A percentile compares a stretch with the other conserved stretches of the same genome.
These are phyloP conservation scores for Pseudopyrenochaeta lycopersici DNA, from an alignment of 2,329 filamentous ascomycete genomes.

Conservation along the genomic window DNA sequence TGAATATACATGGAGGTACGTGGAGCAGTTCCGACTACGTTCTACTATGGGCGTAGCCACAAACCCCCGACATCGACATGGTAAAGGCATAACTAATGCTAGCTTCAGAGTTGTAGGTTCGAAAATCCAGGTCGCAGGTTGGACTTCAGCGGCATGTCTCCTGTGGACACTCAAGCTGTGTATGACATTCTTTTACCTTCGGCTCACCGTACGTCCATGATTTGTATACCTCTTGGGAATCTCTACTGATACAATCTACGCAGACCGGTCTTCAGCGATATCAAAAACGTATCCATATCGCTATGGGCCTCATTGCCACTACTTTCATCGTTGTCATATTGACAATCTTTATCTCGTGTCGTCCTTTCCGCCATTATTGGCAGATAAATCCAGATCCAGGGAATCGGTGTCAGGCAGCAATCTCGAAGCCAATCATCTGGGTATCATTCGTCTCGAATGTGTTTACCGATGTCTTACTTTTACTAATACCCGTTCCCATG, in stretches of 20 bases:
- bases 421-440: constrained; percentile 11
- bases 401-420: constrained; percentile 19
- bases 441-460: background rate
- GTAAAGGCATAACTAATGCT: constrained; percentile 41
- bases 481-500: constrained; percentile 66
- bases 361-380: constrained; percentile 65
- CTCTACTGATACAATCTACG: background rate
- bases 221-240: background rate
- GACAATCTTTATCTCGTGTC: constrained; percentile 62
- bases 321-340: constrained; percentile 62
- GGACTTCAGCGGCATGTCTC: constrained; percentile 63
- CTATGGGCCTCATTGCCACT: constrained; percentile 58
- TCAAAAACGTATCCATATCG: constrained; percentile 52
- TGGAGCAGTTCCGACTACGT: background rate
- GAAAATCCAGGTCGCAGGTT: constrained; percentile 55
- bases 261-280: constrained; percentile 17
- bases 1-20: constrained; percentile 17
- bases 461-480: constrained; percentile 61
- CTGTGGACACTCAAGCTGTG: constrained; percentile 65
- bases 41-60: background rate
- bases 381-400: constrained; percentile 68
- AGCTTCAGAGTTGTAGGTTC: constrained; percentile 55
- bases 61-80: too few relatives aligned
- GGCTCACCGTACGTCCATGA: constrained; percentile 50
- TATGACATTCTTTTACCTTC: constrained; percentile 65